A percentile compares a stretch with the other conserved stretches of the same genome.
Conservation (phyloP, 495 filamentous ascomycete genomes). For the Trichoderma orchidacearum region DNA sequence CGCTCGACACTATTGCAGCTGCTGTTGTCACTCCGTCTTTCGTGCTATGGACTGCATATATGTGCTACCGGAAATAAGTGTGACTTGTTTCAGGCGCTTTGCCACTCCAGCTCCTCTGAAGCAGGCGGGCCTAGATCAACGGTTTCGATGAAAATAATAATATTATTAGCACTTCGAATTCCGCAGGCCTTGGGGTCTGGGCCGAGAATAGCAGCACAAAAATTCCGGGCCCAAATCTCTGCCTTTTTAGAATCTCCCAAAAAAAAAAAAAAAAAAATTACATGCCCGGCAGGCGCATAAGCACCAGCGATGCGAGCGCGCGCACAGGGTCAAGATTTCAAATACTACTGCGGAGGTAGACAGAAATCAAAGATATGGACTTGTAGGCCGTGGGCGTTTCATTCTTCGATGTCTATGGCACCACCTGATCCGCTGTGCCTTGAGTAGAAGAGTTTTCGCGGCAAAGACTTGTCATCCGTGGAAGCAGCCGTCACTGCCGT, state of each 20-base stretch:
- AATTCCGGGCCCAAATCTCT: neutral
- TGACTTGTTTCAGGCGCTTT: neutral
- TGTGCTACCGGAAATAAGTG: neutral
- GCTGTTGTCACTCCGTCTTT: too few relatives aligned
- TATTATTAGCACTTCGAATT: neutral
- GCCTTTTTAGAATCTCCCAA: neutral
- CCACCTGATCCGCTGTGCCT: too few relatives aligned
- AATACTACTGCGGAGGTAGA: neutral
- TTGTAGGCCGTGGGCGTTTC: too few relatives aligned
- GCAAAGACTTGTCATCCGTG: too few relatives aligned
- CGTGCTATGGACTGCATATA: too few relatives aligned
- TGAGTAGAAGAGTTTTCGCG: too few relatives aligned
- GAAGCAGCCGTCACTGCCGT: too few relatives aligned
- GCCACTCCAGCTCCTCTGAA: neutral
- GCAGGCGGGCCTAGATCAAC: neutral
- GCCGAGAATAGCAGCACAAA: conserved; percentile 1
- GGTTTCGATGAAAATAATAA: neutral
- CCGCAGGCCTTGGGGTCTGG: neutral
- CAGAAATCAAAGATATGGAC: too few relatives aligned
- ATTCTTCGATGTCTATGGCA: too few relatives aligned
- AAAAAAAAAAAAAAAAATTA: too few relatives aligned
- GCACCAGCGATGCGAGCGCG: neutral
- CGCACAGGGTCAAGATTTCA: neutral
- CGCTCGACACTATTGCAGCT: too few relatives aligned
- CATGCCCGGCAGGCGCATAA: neutral